Conservation (phyloP, 2,329 filamentous ascomycete species). For the Didymellaceae sp. region DNA sequence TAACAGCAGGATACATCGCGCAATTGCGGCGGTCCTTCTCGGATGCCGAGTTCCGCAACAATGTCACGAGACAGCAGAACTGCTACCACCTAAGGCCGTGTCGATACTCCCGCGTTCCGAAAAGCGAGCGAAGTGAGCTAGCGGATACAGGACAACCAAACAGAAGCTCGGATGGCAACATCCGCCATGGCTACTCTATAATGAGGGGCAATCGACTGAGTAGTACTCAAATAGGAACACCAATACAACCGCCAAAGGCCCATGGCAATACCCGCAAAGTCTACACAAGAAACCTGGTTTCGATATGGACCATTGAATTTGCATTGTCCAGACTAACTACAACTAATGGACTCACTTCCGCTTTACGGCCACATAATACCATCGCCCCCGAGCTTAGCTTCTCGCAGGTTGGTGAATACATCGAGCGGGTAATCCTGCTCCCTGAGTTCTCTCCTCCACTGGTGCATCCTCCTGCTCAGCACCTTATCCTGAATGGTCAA, state of each 20-base stretch:
- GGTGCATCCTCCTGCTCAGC: constrained; percentile 35
- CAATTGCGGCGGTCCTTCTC: constrained; percentile 1
- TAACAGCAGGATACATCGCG: not conserved
- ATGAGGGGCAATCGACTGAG: not conserved
- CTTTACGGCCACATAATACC: constrained; percentile 38
- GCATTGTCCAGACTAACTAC: not conserved
- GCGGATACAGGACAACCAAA: not conserved
- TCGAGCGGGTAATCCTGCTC: constrained; percentile 45
- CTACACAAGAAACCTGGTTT: not conserved
- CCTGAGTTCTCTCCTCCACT: constrained; percentile 38
- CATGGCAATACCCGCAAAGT: not conserved
- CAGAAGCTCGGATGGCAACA: not conserved
- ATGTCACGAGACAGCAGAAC: constrained; percentile 3
- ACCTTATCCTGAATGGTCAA: constrained; percentile 31
- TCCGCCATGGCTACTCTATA: not conserved
- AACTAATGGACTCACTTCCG: not conserved
- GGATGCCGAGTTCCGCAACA: too few species aligned
- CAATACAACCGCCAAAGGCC: not conserved
- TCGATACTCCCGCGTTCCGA: not conserved
- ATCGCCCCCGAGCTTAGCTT: constrained; percentile 24
- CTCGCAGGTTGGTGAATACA: constrained; percentile 41
- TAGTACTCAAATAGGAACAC: not conserved
- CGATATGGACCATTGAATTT: not conserved
- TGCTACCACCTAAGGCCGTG: too few species aligned
- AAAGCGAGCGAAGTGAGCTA: not conserved